Percentiles rank a stretch among this genome's conserved stretches.
These are phyloP conservation scores for Curvularia lunata DNA, from an alignment of 2,329 filamentous ascomycete species.

Conservation along the genomic window DNA sequence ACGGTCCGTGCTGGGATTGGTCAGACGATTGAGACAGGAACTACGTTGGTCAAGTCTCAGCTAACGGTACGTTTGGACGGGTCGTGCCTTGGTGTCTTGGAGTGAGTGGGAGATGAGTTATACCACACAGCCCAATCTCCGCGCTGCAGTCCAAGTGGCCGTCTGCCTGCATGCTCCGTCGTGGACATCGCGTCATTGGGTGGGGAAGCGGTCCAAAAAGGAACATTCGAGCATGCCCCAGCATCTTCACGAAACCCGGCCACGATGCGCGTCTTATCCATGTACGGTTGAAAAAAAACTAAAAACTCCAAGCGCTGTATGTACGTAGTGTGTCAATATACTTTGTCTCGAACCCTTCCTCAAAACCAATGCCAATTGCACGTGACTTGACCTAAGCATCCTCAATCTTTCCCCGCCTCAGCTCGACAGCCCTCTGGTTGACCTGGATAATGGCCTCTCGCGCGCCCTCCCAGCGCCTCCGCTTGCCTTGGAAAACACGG, in stretches of 20 bases:
- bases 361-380: not conserved
- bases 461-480: slow-evolving; percentile 52
- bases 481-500: slow-evolving; percentile 51
- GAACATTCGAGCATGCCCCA: slow-evolving; percentile 18
- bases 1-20: slow-evolving; percentile 21
- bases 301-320: not conserved
- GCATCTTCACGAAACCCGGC: slow-evolving; percentile 8
- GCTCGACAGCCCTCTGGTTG: slow-evolving; percentile 20
- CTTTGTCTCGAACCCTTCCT: not conserved
- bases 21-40: slow-evolving; percentile 1
- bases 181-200: slow-evolving; percentile 16
- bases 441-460: slow-evolving; percentile 44
- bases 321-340: not conserved
- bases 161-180: not conserved
- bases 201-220: slow-evolving; percentile 12
- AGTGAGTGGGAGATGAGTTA: not conserved
- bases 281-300: not conserved
- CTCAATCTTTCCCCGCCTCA: slow-evolving; percentile 9
- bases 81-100: not conserved
- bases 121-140: not conserved
- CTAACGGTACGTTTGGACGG: not conserved
- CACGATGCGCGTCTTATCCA: not conserved
- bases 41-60: slow-evolving; percentile 2
- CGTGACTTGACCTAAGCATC: not conserved
- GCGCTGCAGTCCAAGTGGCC: not conserved